Conservation (phyloP, 2,329 filamentous ascomycete genomes). For the Periconia sp. region DNA sequence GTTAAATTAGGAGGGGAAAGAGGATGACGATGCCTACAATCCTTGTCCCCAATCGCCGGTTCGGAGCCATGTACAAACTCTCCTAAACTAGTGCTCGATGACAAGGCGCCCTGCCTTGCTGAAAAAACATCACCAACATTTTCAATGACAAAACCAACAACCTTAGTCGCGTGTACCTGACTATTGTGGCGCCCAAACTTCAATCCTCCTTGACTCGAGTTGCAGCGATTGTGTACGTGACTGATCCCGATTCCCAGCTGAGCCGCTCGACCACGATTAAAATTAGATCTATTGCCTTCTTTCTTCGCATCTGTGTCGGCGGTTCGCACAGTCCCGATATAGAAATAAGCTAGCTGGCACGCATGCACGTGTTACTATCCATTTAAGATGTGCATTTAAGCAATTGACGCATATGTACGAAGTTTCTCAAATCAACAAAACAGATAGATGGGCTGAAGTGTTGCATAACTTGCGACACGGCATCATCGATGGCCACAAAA, state of each 20-base stretch:
- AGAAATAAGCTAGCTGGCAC: not conserved
- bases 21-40: not conserved
- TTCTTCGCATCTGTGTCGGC: too few species aligned
- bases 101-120: not conserved
- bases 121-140: not conserved
- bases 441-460: too few species aligned
- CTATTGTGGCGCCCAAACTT: too few species aligned
- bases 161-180: too few species aligned
- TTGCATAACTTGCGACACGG: too few species aligned
- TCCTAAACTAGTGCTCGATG: not conserved
- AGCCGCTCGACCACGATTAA: too few species aligned
- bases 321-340: not conserved
- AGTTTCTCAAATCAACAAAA: not conserved
- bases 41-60: not conserved
- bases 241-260: too few species aligned
- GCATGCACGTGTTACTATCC: not conserved
- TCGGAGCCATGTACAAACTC: constrained; percentile 24
- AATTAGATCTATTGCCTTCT: too few species aligned
- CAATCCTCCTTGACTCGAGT: too few species aligned
- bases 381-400: not conserved
- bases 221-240: not conserved
- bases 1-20: not conserved
- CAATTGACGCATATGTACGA: not conserved
- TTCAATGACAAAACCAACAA: not conserved
- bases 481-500: too few species aligned